Base-by-base conservation (phyloP, 176 grass and related monocot genomes). In the Chloris gayana region DNA sequence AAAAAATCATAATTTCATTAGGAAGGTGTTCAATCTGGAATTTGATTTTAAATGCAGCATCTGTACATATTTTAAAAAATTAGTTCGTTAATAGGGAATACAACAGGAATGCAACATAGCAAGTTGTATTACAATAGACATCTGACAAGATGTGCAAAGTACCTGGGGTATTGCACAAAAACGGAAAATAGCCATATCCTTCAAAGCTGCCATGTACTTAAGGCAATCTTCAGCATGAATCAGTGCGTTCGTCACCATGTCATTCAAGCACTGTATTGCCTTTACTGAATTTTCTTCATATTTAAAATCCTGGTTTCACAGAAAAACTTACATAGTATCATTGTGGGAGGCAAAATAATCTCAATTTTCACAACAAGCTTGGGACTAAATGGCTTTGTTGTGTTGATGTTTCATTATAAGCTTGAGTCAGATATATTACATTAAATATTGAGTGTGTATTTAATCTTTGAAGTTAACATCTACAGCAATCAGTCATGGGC, bases 111-210 rank as follows among this genome's bases (percentile, higher is more conserved):
- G 22, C 54, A 72, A 49, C 42, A 53, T 32, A 22, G 2, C 14
- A 72, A 44, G 42, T 62, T 39, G 71, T 39, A 67, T 75, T 53
- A 21, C 39, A 45, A 51, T 21, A 69, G 72, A 38, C 11, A 69
- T 70, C 19, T 74, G 80, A 47, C 21, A 73, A 66, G 26, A 37
- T 44, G 21, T 67, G 24, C 7, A 49, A 46, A 66, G 56, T 88
- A 98, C 96, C 96, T 98, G 96, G 32, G 96, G 96, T 82, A 98
- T 98, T 34, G 92, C 84, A 29, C 92, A 95, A 89, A 98, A 98
- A 15, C 86, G 80, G 78, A 95, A 98, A 89, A 91, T 93, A n/a
- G 88, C 63, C 61, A 38, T 18, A 86, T 93, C 88, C 75, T 95
- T 98, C 67, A 98, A 86, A 7, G 78, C 65, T 69, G 92, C 79